phyloP scores from a whole-genome alignment of 225 moss, liverwort and hornwort genomes.

The Neckera pumila region DNA sequence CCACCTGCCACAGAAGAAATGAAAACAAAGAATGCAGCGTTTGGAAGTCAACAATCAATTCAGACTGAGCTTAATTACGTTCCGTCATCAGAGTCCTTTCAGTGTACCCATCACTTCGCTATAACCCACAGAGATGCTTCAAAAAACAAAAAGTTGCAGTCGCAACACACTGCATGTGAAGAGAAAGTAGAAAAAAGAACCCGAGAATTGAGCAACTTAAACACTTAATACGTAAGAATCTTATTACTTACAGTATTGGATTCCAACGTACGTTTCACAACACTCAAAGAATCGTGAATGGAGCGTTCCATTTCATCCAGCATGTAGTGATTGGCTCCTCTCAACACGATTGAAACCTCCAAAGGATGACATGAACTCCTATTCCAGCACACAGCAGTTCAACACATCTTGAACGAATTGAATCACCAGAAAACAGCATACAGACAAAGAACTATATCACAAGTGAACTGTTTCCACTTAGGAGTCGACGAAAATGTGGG shows the following conservation, averaged over 20 bases:
- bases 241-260: conserved; percentile 46
- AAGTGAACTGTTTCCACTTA: background rate
- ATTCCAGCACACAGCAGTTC: background rate
- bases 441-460: background rate
- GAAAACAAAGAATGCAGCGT: background rate
- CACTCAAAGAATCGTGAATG: conserved; percentile 71
- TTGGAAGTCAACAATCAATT: background rate
- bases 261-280: conserved; percentile 79
- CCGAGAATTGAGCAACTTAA: background rate
- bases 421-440: background rate
- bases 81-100: background rate
- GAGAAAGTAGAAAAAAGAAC: background rate
- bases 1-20: conserved; percentile 34
- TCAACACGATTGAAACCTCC: conserved; percentile 70
- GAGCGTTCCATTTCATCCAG: conserved; percentile 90
- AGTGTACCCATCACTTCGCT: background rate
- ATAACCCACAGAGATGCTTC: background rate
- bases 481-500: background rate
- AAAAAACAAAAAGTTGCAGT: background rate
- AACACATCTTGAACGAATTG: background rate
- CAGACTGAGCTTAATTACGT: background rate
- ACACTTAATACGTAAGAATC: background rate
- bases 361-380: background rate
- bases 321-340: conserved; percentile 83
- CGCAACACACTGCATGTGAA: background rate